Evolutionary conservation across 1,139 yeast species (phyloP), one percentile per base, ranked within the genome.

Genomic region (Entelexis sorbosivorans): DNA sequence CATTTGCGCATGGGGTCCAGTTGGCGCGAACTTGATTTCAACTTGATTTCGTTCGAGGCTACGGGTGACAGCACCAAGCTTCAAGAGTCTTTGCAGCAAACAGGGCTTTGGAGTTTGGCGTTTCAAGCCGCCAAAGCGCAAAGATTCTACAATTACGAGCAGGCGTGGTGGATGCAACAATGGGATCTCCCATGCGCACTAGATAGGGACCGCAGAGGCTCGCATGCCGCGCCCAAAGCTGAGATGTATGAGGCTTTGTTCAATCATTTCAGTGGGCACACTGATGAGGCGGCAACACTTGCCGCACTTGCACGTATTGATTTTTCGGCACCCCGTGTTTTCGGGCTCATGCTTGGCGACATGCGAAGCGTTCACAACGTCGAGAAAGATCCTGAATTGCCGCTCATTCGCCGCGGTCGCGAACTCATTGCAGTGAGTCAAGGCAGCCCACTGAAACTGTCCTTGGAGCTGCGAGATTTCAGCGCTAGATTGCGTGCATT

Each of bases 81-180:
- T 4, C 36, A 29, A 3, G 5, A 8, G 2, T 19, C 32, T 11
- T 36, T 53, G 3, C 22, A 36, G 14, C 9, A 14, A 2, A 44
- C 48, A 1, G 53, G 56, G 1, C 43, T 52, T 16, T 53, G 55
- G 55, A 28, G 36, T 5, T 13, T 47, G 17, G 52, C 56, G 3
- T 36, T 31, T 13, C 32, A 28, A n/a, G 5, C 39, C 13, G 4
- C 32, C 0, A n/a, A 11, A 2, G 5, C 19, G 8, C 24, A 14
- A 8, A 17, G 43, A 17, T 28, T 33, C 14, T 49, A 51, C 44
- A 54, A 56, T 13, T 74, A 69, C 56, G 70, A 76, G 49, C 75
- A 82, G 74, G 74, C 80, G 0, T 85, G 94, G 94, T 82, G 81
- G 61, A 66, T 85, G 36, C 75, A 73, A 50, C 73, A 75, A 48